Base-by-base conservation (phyloP, 2,329 filamentous ascomycete species). In the Apiospora phragmitis region DNA sequence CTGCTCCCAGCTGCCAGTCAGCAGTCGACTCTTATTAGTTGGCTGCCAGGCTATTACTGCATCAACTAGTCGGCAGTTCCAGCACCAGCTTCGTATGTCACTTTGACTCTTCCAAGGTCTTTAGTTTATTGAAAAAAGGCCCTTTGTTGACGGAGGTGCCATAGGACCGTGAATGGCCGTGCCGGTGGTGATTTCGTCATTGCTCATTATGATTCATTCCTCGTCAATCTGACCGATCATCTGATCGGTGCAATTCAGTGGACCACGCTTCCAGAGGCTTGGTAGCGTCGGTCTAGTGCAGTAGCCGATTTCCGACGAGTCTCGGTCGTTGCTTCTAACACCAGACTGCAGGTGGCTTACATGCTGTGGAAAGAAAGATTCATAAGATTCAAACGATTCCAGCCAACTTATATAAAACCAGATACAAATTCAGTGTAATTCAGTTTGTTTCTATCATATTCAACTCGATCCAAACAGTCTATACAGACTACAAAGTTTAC, bases 141-240 rank as follows among this genome's bases (percentile, higher is more conserved):
- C 5, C 51, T 59, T 59, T 59, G 29, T 59, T 51, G 5, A 29
- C 29, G 6, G 29, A 35, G 26, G 3, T n/a, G 29, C 55, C 32
- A 11, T 12, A 38, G 16, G 29, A 55, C 14, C 29, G 29, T 11
- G 6, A 21, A 35, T 21, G 32, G 32, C 29, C 18, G 55, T 1
- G 18, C 1, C 2, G 32, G 3, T 3, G 55, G 32, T 62, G 55
- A 38, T 38, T 62, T 62, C 1, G 55, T 70, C 65, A 29, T 69
- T 69, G 47, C 55, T 76, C 73, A 76, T 73, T 75, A 76, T 76
- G 74, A 76, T 67, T 75, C 74, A 75, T 75, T 74, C 68, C 51
- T 71, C 65, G 67, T 76, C 73, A 75, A 67, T 18, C 51, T 18
- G 16, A 47, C 29, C 41, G 2, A 45, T 32, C 68, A 69, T 71